A percentile compares a stretch with the other conserved stretches of the same genome.
phyloP scores from a whole-genome alignment of 257 asterid species.

The Przewalskia tangutica region DNA sequence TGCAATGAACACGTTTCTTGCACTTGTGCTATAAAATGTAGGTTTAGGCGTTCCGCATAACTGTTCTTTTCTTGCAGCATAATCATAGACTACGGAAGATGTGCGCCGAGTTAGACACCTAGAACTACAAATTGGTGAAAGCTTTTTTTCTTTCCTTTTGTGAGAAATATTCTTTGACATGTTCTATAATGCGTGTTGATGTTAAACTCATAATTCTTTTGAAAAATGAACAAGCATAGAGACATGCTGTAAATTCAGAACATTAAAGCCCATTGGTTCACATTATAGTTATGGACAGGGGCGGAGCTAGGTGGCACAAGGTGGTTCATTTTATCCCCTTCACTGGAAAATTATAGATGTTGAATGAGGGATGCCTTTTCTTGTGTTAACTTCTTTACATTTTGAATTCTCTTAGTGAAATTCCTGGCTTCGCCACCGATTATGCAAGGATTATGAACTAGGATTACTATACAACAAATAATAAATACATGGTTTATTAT shows the following conservation, averaged over 20 bases:
- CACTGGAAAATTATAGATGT: too few species aligned
- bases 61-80: background rate
- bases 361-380: too few species aligned
- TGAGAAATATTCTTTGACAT: background rate
- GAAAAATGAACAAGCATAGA: background rate
- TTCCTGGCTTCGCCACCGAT: too few species aligned
- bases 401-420: background rate
- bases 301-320: background rate
- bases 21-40: background rate
- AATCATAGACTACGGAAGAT: background rate
- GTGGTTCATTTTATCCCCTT: too few species aligned
- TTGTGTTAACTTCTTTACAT: too few species aligned
- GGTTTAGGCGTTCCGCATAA: background rate
- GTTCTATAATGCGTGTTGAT: background rate
- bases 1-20: background rate
- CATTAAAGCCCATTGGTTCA: background rate
- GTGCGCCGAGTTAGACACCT: background rate
- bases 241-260: background rate
- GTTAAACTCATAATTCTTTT: background rate
- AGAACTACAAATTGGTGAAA: background rate
- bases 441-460: too few species aligned
- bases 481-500: background rate
- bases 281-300: background rate
- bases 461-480: too few species aligned
- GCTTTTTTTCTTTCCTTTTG: background rate